Evolutionary conservation across 2,329 filamentous ascomycete genomes (phyloP).

Genomic region (Ophiostoma sp.): DNA sequence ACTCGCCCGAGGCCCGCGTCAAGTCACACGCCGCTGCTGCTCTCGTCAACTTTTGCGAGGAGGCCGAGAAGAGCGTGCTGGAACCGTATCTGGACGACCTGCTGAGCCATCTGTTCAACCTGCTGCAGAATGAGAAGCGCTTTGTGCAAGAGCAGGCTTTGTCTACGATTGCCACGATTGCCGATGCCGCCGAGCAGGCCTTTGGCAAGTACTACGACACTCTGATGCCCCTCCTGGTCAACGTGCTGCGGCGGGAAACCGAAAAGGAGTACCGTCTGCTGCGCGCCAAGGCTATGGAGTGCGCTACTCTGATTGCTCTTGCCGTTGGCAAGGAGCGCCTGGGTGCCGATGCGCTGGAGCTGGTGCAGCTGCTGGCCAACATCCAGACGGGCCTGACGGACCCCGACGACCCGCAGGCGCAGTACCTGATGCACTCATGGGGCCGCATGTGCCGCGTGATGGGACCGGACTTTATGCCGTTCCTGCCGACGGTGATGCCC

Average conservation of each 20-base stretch:
- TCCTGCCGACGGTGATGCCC: conserved; percentile 88
- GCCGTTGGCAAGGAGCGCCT: conserved; percentile 93
- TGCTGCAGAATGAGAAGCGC: conserved; percentile 85
- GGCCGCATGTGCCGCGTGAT: conserved; percentile 96
- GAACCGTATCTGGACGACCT: conserved; percentile 91
- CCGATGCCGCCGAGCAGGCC: conserved; percentile 93
- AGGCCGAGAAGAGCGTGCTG: conserved; percentile 85
- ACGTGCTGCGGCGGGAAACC: conserved; percentile 80
- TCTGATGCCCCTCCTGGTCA: conserved; percentile 90
- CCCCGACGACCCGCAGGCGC: conserved; percentile 88
- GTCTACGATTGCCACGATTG: conserved; percentile 96
- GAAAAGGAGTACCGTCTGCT: conserved; percentile 89
- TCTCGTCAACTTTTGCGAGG: conserved; percentile 97
- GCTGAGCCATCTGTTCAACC: conserved; percentile 74
- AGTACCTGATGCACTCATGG: conserved; percentile 98
- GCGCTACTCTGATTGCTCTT: conserved; percentile 88
- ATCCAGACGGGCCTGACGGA: conserved; percentile 87
- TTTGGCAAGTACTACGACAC: conserved; percentile 95
- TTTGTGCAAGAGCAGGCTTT: conserved; percentile 97
- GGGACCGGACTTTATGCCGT: conserved; percentile 83
- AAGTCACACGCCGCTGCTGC: conserved; percentile 97
- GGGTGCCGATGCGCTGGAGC: conserved; percentile 75
- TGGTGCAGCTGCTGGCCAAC: conserved; percentile 80
- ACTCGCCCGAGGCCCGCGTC: conserved; percentile 84
- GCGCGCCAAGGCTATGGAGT: conserved; percentile 98